Base-by-base conservation (phyloP, 805 yeast genomes). In the Barnettozyma californica region DNA sequence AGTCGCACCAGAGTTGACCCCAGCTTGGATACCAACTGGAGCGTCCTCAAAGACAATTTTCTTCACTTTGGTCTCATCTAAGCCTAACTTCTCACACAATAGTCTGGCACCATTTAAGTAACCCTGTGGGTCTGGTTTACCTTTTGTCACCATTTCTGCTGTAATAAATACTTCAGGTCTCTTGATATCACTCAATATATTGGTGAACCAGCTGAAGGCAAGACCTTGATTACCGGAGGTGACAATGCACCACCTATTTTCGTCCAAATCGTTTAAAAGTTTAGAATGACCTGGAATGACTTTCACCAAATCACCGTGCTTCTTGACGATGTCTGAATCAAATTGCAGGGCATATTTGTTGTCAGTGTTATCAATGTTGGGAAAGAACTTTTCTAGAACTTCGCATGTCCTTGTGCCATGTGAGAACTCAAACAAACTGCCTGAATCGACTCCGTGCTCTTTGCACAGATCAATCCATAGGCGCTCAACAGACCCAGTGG, bases 121-220 rank as follows among this genome's bases (percentile, higher is more conserved):
- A 47, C 95, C 95, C 73, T 83, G 83, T 29, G 96, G 95, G 68
- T 86, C 77, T 42, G 96, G 96, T 75, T 87, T 88, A 64, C 96
- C 96, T 62, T 77, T 74, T 49, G 77, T 69, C 54, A 87, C 94
- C 69, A 80, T 81, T 68, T 83, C 91, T 41, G 95, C 95, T 37
- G 94, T 84, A 62, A 88, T 83, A 71, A 88, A 88, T 42, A 80
- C 76, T 56, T 83, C 79, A 44, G 96, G 96, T 65, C 74, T 72
- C 48, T 74, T 73, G 45, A 74, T 69, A 44, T 77, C 75, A 62
- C 86, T 73, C 65, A 85, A 77, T 13, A 61, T 44, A n/a, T 37
- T 47, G 57, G 75, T 72, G 65, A 88, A 80, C 94, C 95, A 88
- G 58, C 83, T 79, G 59, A 80, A 72, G 48, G 95, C 95, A 73